A percentile compares a stretch with the other conserved stretches of the same genome.
phyloP scores from a whole-genome alignment of 1,284 basidiomycete genomes.

The Pseudozyma pruni region DNA sequence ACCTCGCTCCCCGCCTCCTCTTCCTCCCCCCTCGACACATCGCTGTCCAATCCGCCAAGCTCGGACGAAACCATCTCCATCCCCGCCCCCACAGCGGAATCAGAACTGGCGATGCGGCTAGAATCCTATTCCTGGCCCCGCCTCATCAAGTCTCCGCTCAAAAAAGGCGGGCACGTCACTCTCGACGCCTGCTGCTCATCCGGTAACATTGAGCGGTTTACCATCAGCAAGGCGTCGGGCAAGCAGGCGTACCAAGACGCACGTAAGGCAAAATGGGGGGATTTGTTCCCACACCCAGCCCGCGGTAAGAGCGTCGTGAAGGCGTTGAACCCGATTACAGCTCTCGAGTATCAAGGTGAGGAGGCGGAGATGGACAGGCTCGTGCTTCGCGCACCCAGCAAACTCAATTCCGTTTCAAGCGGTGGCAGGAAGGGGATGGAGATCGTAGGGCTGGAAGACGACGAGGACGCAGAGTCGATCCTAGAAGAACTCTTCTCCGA shows the following conservation, averaged over 20 bases:
- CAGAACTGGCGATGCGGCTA: conserved; percentile 49
- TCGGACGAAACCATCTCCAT: conserved; percentile 4
- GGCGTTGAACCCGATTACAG: conserved; percentile 32
- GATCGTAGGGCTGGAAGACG: conserved; percentile 7
- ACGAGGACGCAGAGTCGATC: conserved; percentile 26
- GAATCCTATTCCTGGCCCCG: conserved; percentile 78
- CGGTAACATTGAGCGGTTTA: conserved; percentile 89
- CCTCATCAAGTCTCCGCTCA: conserved; percentile 87
- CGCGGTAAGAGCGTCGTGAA: conserved; percentile 20
- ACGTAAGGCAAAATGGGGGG: conserved; percentile 91
- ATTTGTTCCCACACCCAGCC: conserved; percentile 83
- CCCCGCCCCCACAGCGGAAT: conserved; percentile 1
- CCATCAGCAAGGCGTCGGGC: conserved; percentile 88
- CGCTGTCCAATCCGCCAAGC: not conserved
- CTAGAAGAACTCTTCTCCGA: conserved; percentile 30
- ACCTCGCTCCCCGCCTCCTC: conserved; percentile 2
- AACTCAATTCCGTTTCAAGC: conserved; percentile 9
- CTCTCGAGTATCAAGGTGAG: conserved; percentile 12
- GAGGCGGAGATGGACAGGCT: conserved; percentile 13
- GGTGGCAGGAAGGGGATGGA: not conserved
- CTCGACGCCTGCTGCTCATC: conserved; percentile 86
- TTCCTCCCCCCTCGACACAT: not conserved
- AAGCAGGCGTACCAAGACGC: conserved; percentile 95
- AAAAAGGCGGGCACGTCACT: conserved; percentile 90
- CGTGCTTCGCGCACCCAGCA: conserved; percentile 16